Conservation (phyloP, 495 filamentous ascomycete species). For the Hyaloscypha bicolor region DNA sequence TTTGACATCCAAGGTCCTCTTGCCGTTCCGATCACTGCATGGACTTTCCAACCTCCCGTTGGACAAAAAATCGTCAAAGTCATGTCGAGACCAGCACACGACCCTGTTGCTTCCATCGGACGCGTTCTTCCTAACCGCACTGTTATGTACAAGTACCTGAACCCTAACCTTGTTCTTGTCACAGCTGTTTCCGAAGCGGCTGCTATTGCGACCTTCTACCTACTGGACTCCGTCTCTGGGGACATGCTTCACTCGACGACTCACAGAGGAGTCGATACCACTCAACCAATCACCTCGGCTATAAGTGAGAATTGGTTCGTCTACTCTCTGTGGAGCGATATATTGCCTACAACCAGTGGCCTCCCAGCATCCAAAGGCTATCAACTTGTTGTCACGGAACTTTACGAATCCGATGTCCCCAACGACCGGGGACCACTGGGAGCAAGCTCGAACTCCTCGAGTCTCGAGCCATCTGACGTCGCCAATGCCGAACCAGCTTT, state of each 20-base stretch:
- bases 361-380: conserved; percentile 73
- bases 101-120: conserved; percentile 93
- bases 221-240: conserved; percentile 87
- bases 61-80: conserved; percentile 69
- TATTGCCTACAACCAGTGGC: conserved; percentile 47
- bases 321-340: conserved; percentile 79
- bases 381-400: conserved; percentile 82
- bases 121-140: conserved; percentile 87
- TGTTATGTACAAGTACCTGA: conserved; percentile 96
- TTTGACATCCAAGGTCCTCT: conserved; percentile 46
- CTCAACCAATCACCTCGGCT: conserved; percentile 71
- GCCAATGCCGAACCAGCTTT: conserved; percentile 41
- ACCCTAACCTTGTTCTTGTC: conserved; percentile 81
- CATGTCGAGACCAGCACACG: conserved; percentile 69
- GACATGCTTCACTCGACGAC: conserved; percentile 69
- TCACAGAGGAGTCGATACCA: conserved; percentile 73
- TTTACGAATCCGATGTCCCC: conserved; percentile 80
- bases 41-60: conserved; percentile 72
- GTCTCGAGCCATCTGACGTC: conserved; percentile 55
- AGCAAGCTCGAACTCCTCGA: conserved; percentile 70
- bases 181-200: conserved; percentile 64
- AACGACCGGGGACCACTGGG: conserved; percentile 87
- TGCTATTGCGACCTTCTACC: conserved; percentile 67
- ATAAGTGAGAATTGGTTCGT: conserved; percentile 95
- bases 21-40: conserved; percentile 57